phyloP scores from a whole-genome alignment of 78 protist genomes.

The Dictyostelium intermedium region DNA sequence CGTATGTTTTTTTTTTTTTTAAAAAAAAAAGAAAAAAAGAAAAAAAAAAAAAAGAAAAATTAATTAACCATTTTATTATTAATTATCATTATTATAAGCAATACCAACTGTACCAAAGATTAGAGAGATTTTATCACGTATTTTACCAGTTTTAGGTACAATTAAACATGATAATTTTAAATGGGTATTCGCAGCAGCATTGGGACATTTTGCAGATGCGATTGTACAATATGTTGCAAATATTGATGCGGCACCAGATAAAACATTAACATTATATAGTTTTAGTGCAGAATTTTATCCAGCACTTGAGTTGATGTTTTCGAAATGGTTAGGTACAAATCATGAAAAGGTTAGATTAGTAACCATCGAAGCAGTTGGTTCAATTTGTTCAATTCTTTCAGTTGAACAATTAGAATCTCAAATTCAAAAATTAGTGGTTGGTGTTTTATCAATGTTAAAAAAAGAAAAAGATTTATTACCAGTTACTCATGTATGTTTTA shows the following conservation, averaged over 20 bases:
- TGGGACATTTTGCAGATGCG: conserved; percentile 86
- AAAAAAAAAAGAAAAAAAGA: neutral
- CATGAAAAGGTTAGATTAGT: conserved; percentile 81
- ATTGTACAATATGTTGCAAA: conserved; percentile 74
- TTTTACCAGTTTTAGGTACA: conserved; percentile 79
- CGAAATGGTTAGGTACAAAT: conserved; percentile 68
- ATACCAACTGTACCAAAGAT: conserved; percentile 77
- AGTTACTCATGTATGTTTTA: conserved; percentile 49
- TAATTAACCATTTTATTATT: neutral
- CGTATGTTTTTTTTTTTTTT: too few relatives aligned
- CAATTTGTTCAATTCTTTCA: conserved; percentile 34
- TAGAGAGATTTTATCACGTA: conserved; percentile 69
- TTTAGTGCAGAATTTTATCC: conserved; percentile 81
- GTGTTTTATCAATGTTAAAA: conserved; percentile 48
- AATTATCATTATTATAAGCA: conserved; percentile 10
- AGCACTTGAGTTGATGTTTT: conserved; percentile 76
- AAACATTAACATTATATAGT: conserved; percentile 32
- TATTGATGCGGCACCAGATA: conserved; percentile 63
- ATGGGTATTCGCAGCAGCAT: conserved; percentile 89
- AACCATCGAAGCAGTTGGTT: conserved; percentile 78
- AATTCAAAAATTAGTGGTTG: conserved; percentile 37
- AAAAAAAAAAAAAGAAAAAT: too few relatives aligned
- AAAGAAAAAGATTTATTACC: conserved; percentile 84
- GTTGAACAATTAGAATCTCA: conserved; percentile 72
- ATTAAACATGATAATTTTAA: conserved; percentile 87